Evolutionary conservation across 2,329 filamentous ascomycete species (phyloP), one percentile per base, ranked within the genome.

Genomic region (Trichoderma afroharzianum): DNA sequence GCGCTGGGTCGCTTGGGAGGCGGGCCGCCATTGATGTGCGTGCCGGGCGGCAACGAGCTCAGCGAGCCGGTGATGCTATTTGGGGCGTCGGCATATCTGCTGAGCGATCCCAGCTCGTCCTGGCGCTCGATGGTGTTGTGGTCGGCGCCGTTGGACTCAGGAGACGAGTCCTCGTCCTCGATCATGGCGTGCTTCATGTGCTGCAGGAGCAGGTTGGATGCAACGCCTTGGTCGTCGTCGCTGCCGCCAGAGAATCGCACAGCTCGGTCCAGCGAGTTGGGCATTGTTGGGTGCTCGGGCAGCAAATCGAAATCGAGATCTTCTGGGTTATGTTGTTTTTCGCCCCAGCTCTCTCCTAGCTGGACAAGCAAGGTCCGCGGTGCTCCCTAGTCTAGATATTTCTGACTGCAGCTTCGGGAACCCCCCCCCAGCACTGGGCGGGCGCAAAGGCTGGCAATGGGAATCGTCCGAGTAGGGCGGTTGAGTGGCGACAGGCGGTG

Each of bases 171-270:
- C 18, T 79, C 77, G 43, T 75, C 71, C 62, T 78, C 77, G n/a
- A 62, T 69, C 59, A 75, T 70, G 30, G 79, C 79, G 57, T 80
- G 79, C 26, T 83, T 81, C 67, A 80, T 79, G 71, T 76, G 79
- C 71, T 82, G 85, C 74, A 80, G 73, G 74, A 82, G 85, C 63
- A 79, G 71, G 28, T 81, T 81, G 43, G 77, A 74, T 36, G 83
- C 80, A 28, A 85, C 84, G 70, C 84, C 81, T 8, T 63, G 33
- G 33, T 66, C 62, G 39, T 63, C 61, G 61, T 67, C 63, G 63
- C 50, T 58, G 77, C 80, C 79, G 72, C 84, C 83, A 59, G 85
- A 86, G 76, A 90, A 90, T 74, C 88, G 86, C 74, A 90, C 86
- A 73, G 84, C 83, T 75, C 87, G 85, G 64, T 87, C 86, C 12